Evolutionary conservation across 169 alveolate species (phyloP), one percentile per base, ranked within the genome.

Genomic region (Cyclospora cayetanensis): DNA sequence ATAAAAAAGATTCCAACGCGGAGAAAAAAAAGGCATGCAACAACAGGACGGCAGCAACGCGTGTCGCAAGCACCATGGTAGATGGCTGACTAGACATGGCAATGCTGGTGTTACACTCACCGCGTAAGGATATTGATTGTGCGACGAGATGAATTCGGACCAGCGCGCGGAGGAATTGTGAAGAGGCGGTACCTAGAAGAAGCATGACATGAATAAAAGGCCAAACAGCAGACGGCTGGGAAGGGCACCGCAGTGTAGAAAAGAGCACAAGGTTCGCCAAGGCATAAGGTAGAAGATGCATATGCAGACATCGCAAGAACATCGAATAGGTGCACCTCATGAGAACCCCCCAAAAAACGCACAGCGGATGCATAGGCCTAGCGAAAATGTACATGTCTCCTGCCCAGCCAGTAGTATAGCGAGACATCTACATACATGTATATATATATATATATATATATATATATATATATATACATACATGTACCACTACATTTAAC

Each of bases 141-240:
- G 74, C 72, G 83, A 4, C 92, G 79, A 11, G 74, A 66, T 12
- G 72, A 25, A 25, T 35, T 55, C 4, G 66, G 84, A 0, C 85
- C 92, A 11, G 85, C 77, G 25, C 92, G 46, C 25, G 82, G 82
- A 12, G 92, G 92, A 12, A 85, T 85, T 41, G 95, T 87, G 93
- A 97, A 95, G 88, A 95, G 96, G 65, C 98, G 94, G 63, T 89
- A 89, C 79, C 92, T 85, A 72, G n/a, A n/a, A n/a, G n/a, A n/a
- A n/a, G 2, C 39, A 85, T 2, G 63, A 42, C n/a, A 55, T 12
- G 1, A 12, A 60, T 12, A 1, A 60, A 46, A 12, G n/a, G n/a
- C n/a, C n/a, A n/a, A n/a, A n/a, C n/a, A n/a, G n/a, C n/a, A n/a
- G n/a, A n/a, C n/a, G n/a, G n/a, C n/a, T n/a, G n/a, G n/a, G n/a